phyloP scores from a whole-genome alignment of 306 rosid species.

The Quercus agrifolia region DNA sequence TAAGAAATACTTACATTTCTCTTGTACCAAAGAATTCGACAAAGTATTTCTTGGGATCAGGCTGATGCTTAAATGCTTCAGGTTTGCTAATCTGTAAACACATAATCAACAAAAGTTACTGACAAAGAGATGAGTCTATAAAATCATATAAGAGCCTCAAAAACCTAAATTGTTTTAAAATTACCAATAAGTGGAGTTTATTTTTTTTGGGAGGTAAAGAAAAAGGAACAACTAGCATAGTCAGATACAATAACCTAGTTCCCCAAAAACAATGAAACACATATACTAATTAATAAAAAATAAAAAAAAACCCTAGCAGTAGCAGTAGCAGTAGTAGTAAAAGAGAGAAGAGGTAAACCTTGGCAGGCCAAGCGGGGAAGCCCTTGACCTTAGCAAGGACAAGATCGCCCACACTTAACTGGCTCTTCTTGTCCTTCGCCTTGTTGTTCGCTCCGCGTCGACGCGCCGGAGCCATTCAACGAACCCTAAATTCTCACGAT shows the following conservation, averaged over 20 bases:
- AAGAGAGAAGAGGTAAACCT: conserved; percentile 45
- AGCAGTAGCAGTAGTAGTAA: not conserved
- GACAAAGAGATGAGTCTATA: too few species aligned
- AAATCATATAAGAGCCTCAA: not conserved
- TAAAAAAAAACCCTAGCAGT: not conserved
- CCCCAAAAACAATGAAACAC: not conserved
- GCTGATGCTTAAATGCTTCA: conserved; percentile 81
- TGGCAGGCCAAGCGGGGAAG: conserved; percentile 95
- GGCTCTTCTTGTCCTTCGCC: conserved; percentile 43
- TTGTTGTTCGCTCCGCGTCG: conserved; percentile 90
- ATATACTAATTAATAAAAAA: too few species aligned
- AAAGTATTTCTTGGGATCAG: conserved; percentile 91
- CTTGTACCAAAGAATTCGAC: conserved; percentile 93
- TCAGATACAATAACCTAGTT: not conserved
- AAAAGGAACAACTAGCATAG: not conserved
- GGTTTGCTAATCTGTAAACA: conserved; percentile 86
- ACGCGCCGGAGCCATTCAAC: conserved; percentile 83
- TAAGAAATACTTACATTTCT: conserved; percentile 77
- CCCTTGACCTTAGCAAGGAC: conserved; percentile 99
- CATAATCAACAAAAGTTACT: conserved; percentile 26
- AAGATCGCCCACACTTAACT: conserved; percentile 88
- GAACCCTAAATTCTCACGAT: conserved; percentile 9
- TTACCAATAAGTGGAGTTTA: not conserved
- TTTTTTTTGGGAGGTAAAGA: not conserved
- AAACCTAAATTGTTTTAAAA: not conserved